Conservation (phyloP, 2,329 filamentous ascomycete genomes). For the Fusarium xylarioides region DNA sequence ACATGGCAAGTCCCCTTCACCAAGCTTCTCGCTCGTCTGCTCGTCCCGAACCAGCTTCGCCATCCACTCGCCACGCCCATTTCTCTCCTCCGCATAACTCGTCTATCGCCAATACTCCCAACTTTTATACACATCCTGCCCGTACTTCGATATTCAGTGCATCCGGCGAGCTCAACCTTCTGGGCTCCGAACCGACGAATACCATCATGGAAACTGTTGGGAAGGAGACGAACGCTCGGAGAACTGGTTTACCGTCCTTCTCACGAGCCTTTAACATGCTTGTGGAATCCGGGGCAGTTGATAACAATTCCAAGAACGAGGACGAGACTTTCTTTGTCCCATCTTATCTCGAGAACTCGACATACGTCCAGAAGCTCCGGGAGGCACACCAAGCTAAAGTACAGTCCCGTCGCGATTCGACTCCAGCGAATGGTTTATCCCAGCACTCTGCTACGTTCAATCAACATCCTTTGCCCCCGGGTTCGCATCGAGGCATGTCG, state of each 20-base stretch:
- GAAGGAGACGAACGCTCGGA: conserved; percentile 44
- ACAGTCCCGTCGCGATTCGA: conserved; percentile 59
- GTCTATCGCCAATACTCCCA: conserved; percentile 20
- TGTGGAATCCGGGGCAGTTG: conserved; percentile 47
- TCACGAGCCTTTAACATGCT: conserved; percentile 65
- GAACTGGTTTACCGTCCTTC: conserved; percentile 53
- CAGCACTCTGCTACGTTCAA: conserved; percentile 60
- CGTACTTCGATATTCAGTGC: conserved; percentile 59
- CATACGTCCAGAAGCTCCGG: conserved; percentile 79
- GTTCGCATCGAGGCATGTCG: conserved; percentile 77
- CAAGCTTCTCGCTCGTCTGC: conserved; percentile 36
- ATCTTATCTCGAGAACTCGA: conserved; percentile 81
- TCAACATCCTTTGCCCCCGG: conserved; percentile 52
- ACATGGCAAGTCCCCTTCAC: conserved; percentile 40
- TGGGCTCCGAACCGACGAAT: conserved; percentile 16
- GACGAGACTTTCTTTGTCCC: conserved; percentile 76
- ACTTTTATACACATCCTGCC: conserved; percentile 45
- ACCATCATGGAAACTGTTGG: conserved; percentile 47
- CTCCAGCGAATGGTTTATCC: conserved; percentile 27
- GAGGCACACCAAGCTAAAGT: conserved; percentile 72
- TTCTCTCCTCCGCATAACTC: conserved; percentile 29
- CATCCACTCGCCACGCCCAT: conserved; percentile 29
- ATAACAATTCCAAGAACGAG: conserved; percentile 39
- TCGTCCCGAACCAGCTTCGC: conserved; percentile 35
- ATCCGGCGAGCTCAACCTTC: conserved; percentile 48